These are phyloP conservation scores for Neonectria hederae DNA, from an alignment of 2,329 filamentous ascomycete genomes.

Conservation along the genomic window DNA sequence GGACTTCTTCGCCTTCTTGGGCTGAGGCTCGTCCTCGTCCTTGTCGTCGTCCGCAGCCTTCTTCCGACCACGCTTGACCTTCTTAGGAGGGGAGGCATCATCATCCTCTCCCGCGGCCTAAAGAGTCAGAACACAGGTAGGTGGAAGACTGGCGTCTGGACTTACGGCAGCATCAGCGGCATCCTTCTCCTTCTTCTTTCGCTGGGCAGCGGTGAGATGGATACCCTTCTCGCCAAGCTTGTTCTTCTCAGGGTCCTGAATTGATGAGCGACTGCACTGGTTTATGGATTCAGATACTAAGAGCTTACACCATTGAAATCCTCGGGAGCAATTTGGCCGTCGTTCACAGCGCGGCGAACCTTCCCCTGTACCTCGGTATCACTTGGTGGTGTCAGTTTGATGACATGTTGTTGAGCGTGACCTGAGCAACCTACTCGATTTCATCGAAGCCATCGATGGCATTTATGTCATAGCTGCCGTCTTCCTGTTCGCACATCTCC, in stretches of 20 bases:
- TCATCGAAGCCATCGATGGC: constrained; percentile 85
- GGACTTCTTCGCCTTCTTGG: constrained; percentile 49
- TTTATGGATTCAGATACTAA: neutral
- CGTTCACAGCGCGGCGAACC: constrained; percentile 73
- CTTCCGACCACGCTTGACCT: constrained; percentile 49
- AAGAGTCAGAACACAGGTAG: constrained; percentile 27
- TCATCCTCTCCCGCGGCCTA: constrained; percentile 43
- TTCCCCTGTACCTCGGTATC: constrained; percentile 75
- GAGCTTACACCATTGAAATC: constrained; percentile 87
- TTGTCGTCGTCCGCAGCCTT: constrained; percentile 48
- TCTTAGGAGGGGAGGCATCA: constrained; percentile 42
- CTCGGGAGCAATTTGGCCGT: constrained; percentile 83
- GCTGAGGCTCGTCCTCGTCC: constrained; percentile 47
- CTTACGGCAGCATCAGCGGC: constrained; percentile 40
- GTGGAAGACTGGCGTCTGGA: neutral
- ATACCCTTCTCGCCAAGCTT: constrained; percentile 73
- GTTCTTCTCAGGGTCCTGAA: constrained; percentile 79
- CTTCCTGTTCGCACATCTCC: constrained; percentile 59
- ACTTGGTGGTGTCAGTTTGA: constrained; percentile 40
- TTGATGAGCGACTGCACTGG: constrained; percentile 20
- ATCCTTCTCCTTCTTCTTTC: constrained; percentile 48
- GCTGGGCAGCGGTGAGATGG: constrained; percentile 55
- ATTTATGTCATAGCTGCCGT: constrained; percentile 67
- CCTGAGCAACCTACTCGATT: constrained; percentile 57
- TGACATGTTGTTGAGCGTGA: neutral